Evolutionary conservation across 2,329 filamentous ascomycete genomes (phyloP).

Genomic region (Xylaria sp.): DNA sequence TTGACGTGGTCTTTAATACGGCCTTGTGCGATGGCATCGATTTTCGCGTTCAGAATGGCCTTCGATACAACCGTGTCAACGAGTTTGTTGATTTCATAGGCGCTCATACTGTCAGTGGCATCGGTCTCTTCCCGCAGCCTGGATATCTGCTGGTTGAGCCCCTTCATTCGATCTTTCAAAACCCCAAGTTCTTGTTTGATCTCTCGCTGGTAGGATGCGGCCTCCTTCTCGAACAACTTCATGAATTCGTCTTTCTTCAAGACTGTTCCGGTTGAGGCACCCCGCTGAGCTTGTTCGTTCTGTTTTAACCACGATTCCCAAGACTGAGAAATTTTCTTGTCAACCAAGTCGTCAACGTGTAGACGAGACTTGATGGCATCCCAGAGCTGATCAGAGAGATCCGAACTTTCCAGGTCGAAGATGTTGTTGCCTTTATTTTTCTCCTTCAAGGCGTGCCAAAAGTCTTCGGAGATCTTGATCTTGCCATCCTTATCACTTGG

Average conservation of each 20-base stretch:
- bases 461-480: conserved; percentile 51
- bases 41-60: conserved; percentile 40
- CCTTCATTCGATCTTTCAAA: conserved; percentile 19
- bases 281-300: conserved; percentile 41
- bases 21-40: conserved; percentile 43
- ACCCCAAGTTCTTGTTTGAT: conserved; percentile 21
- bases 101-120: conserved; percentile 32
- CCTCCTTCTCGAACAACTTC: conserved; percentile 31
- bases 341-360: conserved; percentile 29
- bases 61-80: conserved; percentile 40
- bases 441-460: conserved; percentile 59
- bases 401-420: conserved; percentile 41
- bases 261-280: conserved; percentile 31
- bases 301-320: conserved; percentile 51
- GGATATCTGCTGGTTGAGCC: conserved; percentile 29
- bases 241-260: conserved; percentile 33
- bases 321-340: conserved; percentile 30
- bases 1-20: conserved; percentile 43
- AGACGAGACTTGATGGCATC: conserved; percentile 40
- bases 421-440: conserved; percentile 48
- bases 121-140: conserved; percentile 25
- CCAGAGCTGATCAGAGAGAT: conserved; percentile 45
- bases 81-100: conserved; percentile 38
- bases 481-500: conserved; percentile 48
- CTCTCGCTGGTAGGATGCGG: conserved; percentile 26